Evolutionary conservation across 2,329 filamentous ascomycete genomes (phyloP).

Genomic region (Stromatinia cepivora): DNA sequence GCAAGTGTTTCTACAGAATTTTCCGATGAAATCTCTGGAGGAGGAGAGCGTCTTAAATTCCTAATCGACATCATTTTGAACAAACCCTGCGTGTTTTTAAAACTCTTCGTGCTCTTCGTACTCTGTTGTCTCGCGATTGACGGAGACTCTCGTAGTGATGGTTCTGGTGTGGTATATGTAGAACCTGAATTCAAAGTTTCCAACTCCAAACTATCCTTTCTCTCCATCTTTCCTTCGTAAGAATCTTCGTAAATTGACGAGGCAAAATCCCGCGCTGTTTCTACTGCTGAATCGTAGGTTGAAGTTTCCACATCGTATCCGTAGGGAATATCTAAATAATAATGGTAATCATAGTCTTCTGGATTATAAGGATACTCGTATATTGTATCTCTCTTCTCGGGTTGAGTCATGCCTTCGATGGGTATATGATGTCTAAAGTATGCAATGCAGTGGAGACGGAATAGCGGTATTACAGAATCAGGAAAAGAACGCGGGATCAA

Average conservation of each 20-base stretch:
- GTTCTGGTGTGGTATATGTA: not conserved
- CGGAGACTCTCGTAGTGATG: not conserved
- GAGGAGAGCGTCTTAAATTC: not conserved
- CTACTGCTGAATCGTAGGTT: constrained; percentile 14
- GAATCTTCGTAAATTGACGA: constrained; percentile 6
- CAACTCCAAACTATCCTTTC: not conserved
- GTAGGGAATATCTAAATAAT: constrained; percentile 11
- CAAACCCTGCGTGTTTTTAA: not conserved
- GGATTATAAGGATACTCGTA: constrained; percentile 13
- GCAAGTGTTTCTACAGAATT: not conserved
- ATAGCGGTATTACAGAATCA: constrained; percentile 4
- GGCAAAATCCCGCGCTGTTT: not conserved
- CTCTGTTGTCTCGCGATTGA: not conserved
- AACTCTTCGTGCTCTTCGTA: constrained; percentile 6
- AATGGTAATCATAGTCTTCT: constrained; percentile 17
- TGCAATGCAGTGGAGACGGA: constrained; percentile 4
- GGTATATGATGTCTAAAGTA: not conserved
- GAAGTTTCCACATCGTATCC: constrained; percentile 18
- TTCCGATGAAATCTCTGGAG: not conserved
- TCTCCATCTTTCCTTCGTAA: constrained; percentile 5
- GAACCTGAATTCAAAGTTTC: not conserved
- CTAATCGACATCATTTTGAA: constrained; percentile 17
- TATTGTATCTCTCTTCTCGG: not conserved
- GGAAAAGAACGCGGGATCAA: constrained; percentile 4
- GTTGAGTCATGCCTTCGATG: constrained; percentile 2